Base-by-base conservation (phyloP, 2,329 filamentous ascomycete species). In the Thelonectria rubi region DNA sequence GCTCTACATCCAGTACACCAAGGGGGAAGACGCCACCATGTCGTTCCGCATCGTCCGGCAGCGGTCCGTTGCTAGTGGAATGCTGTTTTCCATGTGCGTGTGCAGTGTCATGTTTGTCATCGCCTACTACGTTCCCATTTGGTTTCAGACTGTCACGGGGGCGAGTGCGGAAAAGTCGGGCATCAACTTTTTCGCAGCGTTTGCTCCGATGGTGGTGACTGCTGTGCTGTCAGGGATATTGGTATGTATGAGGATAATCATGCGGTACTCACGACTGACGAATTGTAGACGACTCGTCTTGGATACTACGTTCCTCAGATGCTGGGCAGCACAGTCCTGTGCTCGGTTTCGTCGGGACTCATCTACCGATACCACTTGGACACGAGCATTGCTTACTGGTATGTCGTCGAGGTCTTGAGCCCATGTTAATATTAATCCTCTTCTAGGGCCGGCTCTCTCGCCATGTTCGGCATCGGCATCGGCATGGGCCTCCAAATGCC, bases 251-350 rank as follows among this genome's bases (percentile, higher is more conserved):
- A 11, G 8, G 10, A n/a, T 46, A 37, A 54, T 7, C 2, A 2
- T 14, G 30, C 8, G 2, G 17, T n/a, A 34, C 14, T 5, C 15
- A 15, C n/a, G 21, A 8, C 20, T 11, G 5, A n/a, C n/a, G 21
- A 8, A 15, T 11, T 12, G 8, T 24, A 50, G 54, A 45, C 39
- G 14, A 26, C 40, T n/a, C 20, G 8, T 2, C 57, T 63, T n/a
- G 64, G 62, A 3, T 70, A 69, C 32, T 65, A 58, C 17, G 55
- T 58, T 11, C 63, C 65, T 18, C 55, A 65, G 39, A 55, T 66
- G 63, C 60, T 66, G 21, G 48, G 42, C 4, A 58, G 60, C 39
- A 56, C 18, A 21, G 24, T 49, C 30, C 10, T 56, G 4, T 48
- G 43, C 2, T 52, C 62, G 3, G 17, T 65, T 10, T 55, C 49